Evolutionary conservation across 345 rosid genomes (phyloP).

Genomic region (Camelina neglecta): DNA sequence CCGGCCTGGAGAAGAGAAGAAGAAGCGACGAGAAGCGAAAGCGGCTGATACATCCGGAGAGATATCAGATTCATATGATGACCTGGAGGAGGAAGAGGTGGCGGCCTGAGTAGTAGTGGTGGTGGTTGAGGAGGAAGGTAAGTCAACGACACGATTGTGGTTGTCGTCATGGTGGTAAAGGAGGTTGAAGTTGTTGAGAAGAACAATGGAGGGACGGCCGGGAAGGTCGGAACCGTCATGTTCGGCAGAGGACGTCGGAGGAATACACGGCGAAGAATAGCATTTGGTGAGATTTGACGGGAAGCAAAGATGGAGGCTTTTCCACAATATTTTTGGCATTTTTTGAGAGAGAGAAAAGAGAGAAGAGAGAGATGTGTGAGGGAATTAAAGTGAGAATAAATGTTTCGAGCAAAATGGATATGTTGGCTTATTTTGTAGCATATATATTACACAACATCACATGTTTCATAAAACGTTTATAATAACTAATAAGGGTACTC

Average conservation of each 20-base stretch:
- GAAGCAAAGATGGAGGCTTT: slow-evolving; percentile 65
- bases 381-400: background rate
- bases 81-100: slow-evolving; percentile 48
- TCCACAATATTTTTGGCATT: slow-evolving; percentile 71
- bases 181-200: slow-evolving; percentile 52
- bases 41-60: slow-evolving; percentile 68
- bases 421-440: slow-evolving; percentile 30
- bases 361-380: slow-evolving; percentile 3
- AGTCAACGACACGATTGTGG: slow-evolving; percentile 29
- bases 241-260: slow-evolving; percentile 37
- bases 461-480: background rate
- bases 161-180: slow-evolving; percentile 41
- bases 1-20: slow-evolving; percentile 87
- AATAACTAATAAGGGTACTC: slow-evolving; percentile 15
- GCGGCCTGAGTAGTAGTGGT: slow-evolving; percentile 23
- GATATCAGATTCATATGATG: slow-evolving; percentile 44
- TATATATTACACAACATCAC: slow-evolving; percentile 13
- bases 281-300: slow-evolving; percentile 48
- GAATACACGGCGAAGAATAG: slow-evolving; percentile 36
- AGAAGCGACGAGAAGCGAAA: slow-evolving; percentile 89
- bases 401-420: slow-evolving; percentile 20
- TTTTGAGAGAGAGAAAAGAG: slow-evolving; percentile 16
- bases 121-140: slow-evolving; percentile 46
- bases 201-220: slow-evolving; percentile 37
- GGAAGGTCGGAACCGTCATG: slow-evolving; percentile 3